phyloP scores from a whole-genome alignment of 2,329 filamentous ascomycete species.

The Sporothrix luriei region DNA sequence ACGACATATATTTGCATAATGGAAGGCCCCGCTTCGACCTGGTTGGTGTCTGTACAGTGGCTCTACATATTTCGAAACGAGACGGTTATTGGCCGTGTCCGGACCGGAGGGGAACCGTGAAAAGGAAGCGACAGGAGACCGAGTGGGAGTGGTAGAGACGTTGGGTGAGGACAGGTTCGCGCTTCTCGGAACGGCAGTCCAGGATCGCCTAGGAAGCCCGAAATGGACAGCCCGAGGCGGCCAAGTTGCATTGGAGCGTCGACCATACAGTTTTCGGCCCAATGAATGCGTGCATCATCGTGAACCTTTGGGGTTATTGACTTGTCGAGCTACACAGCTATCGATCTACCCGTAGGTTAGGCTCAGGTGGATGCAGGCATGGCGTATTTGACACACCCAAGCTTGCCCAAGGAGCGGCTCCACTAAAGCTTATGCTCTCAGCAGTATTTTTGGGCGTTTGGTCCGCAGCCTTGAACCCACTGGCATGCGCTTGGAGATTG shows the following conservation, averaged over 20 bases:
- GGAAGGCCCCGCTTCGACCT: background rate
- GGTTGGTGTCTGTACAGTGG: conserved; percentile 1
- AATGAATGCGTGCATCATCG: background rate
- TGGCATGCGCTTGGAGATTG: background rate
- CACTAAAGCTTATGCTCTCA: conserved; percentile 14
- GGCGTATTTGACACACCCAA: conserved; percentile 19
- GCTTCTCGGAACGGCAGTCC: background rate
- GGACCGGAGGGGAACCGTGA: no score
- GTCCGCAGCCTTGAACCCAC: background rate
- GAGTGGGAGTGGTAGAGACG: no score
- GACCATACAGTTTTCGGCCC: background rate
- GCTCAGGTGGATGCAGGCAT: background rate
- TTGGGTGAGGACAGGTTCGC: background rate
- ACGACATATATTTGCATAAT: conserved; percentile 6
- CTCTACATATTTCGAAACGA: conserved; percentile 9
- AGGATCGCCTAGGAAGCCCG: background rate
- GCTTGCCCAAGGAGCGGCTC: conserved; percentile 4
- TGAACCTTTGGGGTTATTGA: background rate
- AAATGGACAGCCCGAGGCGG: background rate
- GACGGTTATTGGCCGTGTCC: background rate
- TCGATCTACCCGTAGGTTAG: background rate
- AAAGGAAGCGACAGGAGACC: no score
- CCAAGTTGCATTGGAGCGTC: background rate
- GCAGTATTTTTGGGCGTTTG: background rate
- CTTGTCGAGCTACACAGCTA: background rate